Evolutionary conservation across 2,329 filamentous ascomycete genomes (phyloP).

Genomic region (Colletotrichum trifolii): DNA sequence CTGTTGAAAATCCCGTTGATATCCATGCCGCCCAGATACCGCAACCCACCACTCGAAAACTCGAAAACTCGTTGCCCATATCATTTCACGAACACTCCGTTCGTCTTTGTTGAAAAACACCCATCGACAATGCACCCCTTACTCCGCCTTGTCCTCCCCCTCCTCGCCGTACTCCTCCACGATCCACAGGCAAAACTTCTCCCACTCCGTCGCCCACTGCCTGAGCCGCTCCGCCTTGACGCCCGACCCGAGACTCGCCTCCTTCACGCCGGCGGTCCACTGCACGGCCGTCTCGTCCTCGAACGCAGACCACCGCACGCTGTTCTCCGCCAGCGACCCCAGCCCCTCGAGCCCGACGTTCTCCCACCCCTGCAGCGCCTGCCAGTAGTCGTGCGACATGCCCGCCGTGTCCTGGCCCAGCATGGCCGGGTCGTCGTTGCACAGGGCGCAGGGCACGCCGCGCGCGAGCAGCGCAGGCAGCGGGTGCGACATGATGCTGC

Average conservation of each 20-base stretch:
- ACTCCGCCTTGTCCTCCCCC: conserved; percentile 61
- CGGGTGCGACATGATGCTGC: conserved; percentile 77
- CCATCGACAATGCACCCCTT: background rate
- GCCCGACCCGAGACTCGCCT: conserved; percentile 75
- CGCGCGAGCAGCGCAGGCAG: conserved; percentile 81
- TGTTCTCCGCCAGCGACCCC: conserved; percentile 85
- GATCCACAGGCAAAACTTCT: conserved; percentile 86
- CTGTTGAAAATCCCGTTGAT: conserved; percentile 29
- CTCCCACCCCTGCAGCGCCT: conserved; percentile 84
- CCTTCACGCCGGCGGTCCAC: conserved; percentile 76
- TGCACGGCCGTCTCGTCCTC: conserved; percentile 76
- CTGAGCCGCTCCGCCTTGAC: conserved; percentile 74
- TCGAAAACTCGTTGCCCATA: background rate
- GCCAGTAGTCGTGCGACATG: conserved; percentile 90
- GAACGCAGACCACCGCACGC: conserved; percentile 83
- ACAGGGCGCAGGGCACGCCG: conserved; percentile 80
- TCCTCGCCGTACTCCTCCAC: conserved; percentile 75
- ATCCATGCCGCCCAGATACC: background rate
- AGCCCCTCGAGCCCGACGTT: conserved; percentile 84
- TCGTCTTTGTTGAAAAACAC: background rate
- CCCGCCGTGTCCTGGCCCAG: conserved; percentile 79
- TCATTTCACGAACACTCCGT: too few relatives aligned
- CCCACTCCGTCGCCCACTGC: conserved; percentile 81
- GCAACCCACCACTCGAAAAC: too few relatives aligned
- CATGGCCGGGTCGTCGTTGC: conserved; percentile 85